These are phyloP conservation scores for Lodderomyces jiufengensis DNA, from an alignment of 1,139 yeast species.

Conservation along the genomic window DNA sequence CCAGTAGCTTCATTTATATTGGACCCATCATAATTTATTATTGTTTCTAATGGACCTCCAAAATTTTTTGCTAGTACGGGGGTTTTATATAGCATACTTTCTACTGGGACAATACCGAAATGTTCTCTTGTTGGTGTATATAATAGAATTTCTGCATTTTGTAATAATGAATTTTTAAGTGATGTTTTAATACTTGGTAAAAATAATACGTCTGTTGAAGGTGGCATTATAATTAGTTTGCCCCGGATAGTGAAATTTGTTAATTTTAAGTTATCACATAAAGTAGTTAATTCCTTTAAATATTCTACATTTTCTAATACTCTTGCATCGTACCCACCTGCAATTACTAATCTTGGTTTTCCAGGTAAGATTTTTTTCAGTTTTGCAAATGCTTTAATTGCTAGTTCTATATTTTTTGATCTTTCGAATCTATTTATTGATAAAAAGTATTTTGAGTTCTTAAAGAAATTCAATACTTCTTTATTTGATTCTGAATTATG, in stretches of 20 bases:
- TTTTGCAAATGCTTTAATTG: slow-evolving; percentile 59
- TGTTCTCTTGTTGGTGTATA: slow-evolving; percentile 94
- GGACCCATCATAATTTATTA: slow-evolving; percentile 43
- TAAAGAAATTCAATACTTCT: slow-evolving; percentile 35
- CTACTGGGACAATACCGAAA: slow-evolving; percentile 96
- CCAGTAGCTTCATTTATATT: slow-evolving; percentile 62
- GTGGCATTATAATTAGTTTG: slow-evolving; percentile 35
- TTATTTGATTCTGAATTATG: slow-evolving; percentile 20
- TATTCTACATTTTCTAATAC: slow-evolving; percentile 76
- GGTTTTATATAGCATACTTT: slow-evolving; percentile 80
- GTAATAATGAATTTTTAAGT: slow-evolving; percentile 62
- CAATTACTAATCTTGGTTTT: slow-evolving; percentile 52
- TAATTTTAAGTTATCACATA: slow-evolving; percentile 47
- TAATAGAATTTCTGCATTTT: slow-evolving; percentile 55
- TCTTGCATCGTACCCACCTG: slow-evolving; percentile 90
- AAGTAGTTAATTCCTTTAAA: slow-evolving; percentile 52
- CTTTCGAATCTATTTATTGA: slow-evolving; percentile 88
- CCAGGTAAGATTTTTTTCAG: slow-evolving; percentile 20
- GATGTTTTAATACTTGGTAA: slow-evolving; percentile 73
- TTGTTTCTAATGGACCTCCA: slow-evolving; percentile 93
- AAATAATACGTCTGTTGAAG: slow-evolving; percentile 57
- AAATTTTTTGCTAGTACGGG: slow-evolving; percentile 83
- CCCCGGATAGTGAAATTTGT: slow-evolving; percentile 48
- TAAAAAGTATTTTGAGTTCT: slow-evolving; percentile 44
- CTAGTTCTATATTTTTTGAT: slow-evolving; percentile 78